Evolutionary conservation across 2,329 filamentous ascomycete species (phyloP).

Genomic region (Pseudogymnoascus sp.): DNA sequence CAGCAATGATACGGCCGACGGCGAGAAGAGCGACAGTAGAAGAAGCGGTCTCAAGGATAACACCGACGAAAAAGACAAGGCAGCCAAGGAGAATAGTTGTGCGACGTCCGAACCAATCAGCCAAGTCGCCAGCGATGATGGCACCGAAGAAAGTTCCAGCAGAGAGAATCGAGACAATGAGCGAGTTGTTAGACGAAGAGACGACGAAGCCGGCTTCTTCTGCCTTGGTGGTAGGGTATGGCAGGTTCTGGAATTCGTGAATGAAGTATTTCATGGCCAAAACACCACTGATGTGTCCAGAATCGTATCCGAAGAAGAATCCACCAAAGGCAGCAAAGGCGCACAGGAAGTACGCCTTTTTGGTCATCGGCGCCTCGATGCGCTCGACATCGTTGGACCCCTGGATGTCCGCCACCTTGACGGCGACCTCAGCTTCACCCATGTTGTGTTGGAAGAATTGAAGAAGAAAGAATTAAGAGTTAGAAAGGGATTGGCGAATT

Average conservation of each 20-base stretch:
- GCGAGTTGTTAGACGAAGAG: slow-evolving; percentile 40
- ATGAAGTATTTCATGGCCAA: slow-evolving; percentile 65
- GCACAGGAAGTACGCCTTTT: slow-evolving; percentile 61
- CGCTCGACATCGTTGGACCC: slow-evolving; percentile 53
- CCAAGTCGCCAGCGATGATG: slow-evolving; percentile 66
- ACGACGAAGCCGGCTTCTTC: slow-evolving; percentile 23
- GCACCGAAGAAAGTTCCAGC: slow-evolving; percentile 38
- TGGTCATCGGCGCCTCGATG: slow-evolving; percentile 60
- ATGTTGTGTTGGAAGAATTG: neutral
- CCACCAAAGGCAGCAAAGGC: slow-evolving; percentile 64
- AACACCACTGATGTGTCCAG: slow-evolving; percentile 65
- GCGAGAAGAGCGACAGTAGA: slow-evolving; percentile 53
- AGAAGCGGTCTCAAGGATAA: slow-evolving; percentile 56
- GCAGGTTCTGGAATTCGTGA: slow-evolving; percentile 38
- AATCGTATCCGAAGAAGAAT: slow-evolving; percentile 56
- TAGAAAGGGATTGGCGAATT: neutral
- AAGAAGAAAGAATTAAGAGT: neutral
- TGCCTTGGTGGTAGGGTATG: slow-evolving; percentile 41
- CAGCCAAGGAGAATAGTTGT: slow-evolving; percentile 64
- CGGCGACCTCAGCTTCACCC: neutral
- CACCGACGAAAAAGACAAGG: slow-evolving; percentile 59
- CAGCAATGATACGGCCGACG: slow-evolving; percentile 65
- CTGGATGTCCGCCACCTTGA: neutral
- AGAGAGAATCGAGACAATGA: slow-evolving; percentile 70
- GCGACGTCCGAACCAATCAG: slow-evolving; percentile 67